These are phyloP conservation scores for Chrysanthemum seticuspe DNA, from an alignment of 129 eudicot genomes.

Conservation along the genomic window DNA sequence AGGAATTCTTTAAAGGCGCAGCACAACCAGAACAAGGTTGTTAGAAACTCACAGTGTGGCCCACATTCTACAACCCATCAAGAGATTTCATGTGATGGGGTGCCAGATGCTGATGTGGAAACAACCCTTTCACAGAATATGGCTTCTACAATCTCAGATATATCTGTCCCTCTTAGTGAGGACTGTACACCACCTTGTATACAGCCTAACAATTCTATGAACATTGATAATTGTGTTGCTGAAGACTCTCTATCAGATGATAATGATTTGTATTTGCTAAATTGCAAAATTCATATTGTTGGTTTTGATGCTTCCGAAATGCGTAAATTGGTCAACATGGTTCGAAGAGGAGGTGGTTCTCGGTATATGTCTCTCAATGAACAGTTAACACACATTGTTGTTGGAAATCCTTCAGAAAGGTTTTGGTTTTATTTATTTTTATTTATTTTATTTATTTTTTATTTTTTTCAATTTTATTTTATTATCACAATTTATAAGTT, in stretches of 20 bases:
- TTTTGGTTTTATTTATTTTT: not conserved
- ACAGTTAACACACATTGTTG: constrained; percentile 83
- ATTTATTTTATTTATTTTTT: no score
- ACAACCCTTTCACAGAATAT: constrained; percentile 54
- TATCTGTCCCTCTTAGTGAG: constrained; percentile 34
- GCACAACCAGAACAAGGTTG: constrained; percentile 42
- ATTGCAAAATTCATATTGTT: constrained; percentile 77
- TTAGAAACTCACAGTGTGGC: constrained; percentile 39
- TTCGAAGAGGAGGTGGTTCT: constrained; percentile 94
- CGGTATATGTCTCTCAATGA: constrained; percentile 77
- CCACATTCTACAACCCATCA: constrained; percentile 43
- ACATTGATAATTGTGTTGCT: constrained; percentile 63
- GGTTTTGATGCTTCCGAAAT: constrained; percentile 76
- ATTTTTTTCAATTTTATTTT: constrained; percentile 1
- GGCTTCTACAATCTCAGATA: constrained; percentile 46
- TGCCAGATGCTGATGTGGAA: constrained; percentile 57
- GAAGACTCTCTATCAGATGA: constrained; percentile 83
- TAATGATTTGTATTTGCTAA: constrained; percentile 71
- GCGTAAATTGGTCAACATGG: constrained; percentile 78
- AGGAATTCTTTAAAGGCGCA: constrained; percentile 40
- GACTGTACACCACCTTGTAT: constrained; percentile 38
- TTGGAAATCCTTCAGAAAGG: constrained; percentile 87
- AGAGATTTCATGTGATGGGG: constrained; percentile 43
- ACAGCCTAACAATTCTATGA: constrained; percentile 29
- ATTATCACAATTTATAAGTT: not conserved